A percentile compares a stretch with the other conserved stretches of the same genome.
phyloP scores from a whole-genome alignment of 169 alveolate genomes.

The Plasmodium billcollinsi region DNA sequence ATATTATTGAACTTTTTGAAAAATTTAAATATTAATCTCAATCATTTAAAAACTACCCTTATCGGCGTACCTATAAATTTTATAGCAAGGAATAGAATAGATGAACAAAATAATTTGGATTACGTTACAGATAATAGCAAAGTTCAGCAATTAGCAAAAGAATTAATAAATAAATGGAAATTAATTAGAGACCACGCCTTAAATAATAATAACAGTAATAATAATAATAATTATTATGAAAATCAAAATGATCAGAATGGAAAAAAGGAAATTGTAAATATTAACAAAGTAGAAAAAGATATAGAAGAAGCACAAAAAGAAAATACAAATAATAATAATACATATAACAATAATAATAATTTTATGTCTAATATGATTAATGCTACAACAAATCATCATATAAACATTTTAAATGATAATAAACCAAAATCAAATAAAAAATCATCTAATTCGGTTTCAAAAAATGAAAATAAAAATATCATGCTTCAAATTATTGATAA shows the following conservation, averaged over 20 bases:
- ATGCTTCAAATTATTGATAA: constrained; percentile 65
- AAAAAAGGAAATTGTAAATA: not conserved
- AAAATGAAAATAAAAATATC: constrained; percentile 39
- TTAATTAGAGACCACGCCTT: constrained; percentile 33
- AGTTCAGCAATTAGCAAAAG: constrained; percentile 25
- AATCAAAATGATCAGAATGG: not conserved
- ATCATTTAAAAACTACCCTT: constrained; percentile 46
- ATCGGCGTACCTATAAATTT: constrained; percentile 65
- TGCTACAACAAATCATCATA: not conserved
- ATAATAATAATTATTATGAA: not conserved
- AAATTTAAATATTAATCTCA: constrained; percentile 43
- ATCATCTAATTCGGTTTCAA: not conserved
- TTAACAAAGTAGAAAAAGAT: not conserved
- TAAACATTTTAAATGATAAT: not conserved
- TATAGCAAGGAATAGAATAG: constrained; percentile 56
- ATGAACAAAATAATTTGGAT: constrained; percentile 24
- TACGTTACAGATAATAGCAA: constrained; percentile 26
- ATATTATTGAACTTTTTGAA: constrained; percentile 34
- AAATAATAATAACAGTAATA: constrained; percentile 2
- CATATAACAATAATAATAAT: not conserved
- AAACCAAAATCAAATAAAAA: constrained; percentile 2
- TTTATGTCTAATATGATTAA: not conserved
- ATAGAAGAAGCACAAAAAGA: constrained; percentile 3
- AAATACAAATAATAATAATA: not conserved
- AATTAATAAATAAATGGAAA: constrained; percentile 45